Evolutionary conservation across 2,329 filamentous ascomycete species (phyloP), one percentile per base, ranked within the genome.

Genomic region (Arthroderma sp.): DNA sequence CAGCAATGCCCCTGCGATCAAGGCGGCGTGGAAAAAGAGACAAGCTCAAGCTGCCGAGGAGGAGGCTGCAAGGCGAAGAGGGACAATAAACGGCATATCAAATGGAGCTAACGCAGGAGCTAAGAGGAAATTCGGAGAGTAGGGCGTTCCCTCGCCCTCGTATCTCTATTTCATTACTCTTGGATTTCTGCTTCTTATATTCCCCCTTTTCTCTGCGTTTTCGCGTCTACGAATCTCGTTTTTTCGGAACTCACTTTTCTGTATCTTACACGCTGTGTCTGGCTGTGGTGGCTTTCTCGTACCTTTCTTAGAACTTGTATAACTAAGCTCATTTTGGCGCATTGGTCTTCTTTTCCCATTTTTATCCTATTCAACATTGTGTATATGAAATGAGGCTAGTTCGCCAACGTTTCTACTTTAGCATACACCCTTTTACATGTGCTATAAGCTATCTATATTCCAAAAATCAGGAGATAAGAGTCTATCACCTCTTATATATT

Each of bases 21-120:
- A 87, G 63, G 81, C 85, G 31, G 84, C 83, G 13, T 95, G 90
- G 85, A 95, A 95, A 73, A 76, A 80, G 62, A 78, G 81, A 33
- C 71, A 76, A 59, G 72, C 82, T 15, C 23, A 33, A 17, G 47
- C 47, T 33, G 58, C 58, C 56, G 60, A 63, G 47, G 57, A 61
- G 28, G 62, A 65, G 54, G 57, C 57, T n/a, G 59, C 63, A 2
- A 57, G 59, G 53, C 54, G 49, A 28, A 59, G 60, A 56, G 51
- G 64, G 33, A 65, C 61, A 61, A 58, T 62, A 59, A 47, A 65
- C 3, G 41, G 37, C 33, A 37, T 33, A 7, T 60, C 65, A n/a
- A 64, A 66, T 59, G 62, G 60, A 38, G 69, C 70, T 59, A 66
- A 66, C 19, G 70, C 69, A 57, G 71, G 71, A 2, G 63, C 70